phyloP scores from a whole-genome alignment of 208 protist species.

The Leishmania major region DNA sequence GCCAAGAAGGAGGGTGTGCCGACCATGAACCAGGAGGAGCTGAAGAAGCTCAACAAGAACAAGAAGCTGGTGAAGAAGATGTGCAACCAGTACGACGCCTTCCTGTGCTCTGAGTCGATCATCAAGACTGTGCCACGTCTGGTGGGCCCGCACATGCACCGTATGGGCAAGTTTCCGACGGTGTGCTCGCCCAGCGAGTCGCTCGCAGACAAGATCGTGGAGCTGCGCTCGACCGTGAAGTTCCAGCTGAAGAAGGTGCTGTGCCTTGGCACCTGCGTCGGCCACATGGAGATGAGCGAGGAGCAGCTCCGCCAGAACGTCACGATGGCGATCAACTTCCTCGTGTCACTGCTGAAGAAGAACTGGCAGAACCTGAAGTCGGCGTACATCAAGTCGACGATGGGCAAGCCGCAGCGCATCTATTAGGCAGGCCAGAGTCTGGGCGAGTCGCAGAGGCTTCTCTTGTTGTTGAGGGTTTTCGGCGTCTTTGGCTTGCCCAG shows the following conservation, averaged over 20 bases:
- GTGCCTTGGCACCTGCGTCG: constrained; percentile 97
- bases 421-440: constrained; percentile 76
- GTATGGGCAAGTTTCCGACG: constrained; percentile 99
- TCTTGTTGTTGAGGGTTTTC: background rate
- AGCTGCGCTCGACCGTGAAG: constrained; percentile 97
- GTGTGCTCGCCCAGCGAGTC: constrained; percentile 94
- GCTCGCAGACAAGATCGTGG: constrained; percentile 94
- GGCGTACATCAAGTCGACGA: constrained; percentile 99
- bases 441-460: background rate
- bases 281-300: constrained; percentile 96
- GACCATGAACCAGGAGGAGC: constrained; percentile 97
- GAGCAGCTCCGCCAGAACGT: constrained; percentile 97
- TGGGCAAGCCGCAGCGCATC: constrained; percentile 98
- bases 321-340: constrained; percentile 98
- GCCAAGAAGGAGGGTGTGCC: constrained; percentile 92
- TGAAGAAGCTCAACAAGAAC: constrained; percentile 99
- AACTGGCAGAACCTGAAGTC: constrained; percentile 99
- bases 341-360: constrained; percentile 99
- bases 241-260: constrained; percentile 99
- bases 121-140: constrained; percentile 97
- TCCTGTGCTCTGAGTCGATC: constrained; percentile 97
- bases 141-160: constrained; percentile 98
- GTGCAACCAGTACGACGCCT: constrained; percentile 98
- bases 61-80: constrained; percentile 99
- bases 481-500: background rate